phyloP scores from a whole-genome alignment of 345 rosid species.

The Populus tremula region DNA sequence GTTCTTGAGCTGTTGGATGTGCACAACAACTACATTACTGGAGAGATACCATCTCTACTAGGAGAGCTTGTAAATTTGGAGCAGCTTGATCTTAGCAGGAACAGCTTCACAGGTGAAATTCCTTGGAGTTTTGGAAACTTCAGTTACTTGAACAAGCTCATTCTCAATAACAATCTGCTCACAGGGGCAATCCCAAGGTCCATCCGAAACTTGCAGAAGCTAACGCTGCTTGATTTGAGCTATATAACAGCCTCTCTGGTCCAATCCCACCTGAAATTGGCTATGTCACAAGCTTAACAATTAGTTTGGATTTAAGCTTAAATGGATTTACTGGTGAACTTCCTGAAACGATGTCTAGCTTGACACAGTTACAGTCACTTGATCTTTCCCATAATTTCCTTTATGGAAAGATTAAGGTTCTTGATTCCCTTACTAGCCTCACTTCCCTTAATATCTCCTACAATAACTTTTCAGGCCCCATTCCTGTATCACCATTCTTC shows the following conservation, averaged over 20 bases:
- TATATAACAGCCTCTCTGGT: slow-evolving; percentile 67
- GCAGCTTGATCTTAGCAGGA: slow-evolving; percentile 93
- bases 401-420: slow-evolving; percentile 60
- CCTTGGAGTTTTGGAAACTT: slow-evolving; percentile 81
- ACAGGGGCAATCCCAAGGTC: slow-evolving; percentile 71
- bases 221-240: slow-evolving; percentile 85
- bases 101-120: slow-evolving; percentile 71
- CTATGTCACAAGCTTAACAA: slow-evolving; percentile 69
- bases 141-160: slow-evolving; percentile 90
- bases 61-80: slow-evolving; percentile 93
- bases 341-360: slow-evolving; percentile 57
- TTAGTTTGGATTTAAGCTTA: slow-evolving; percentile 73
- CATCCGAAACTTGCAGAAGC: slow-evolving; percentile 56
- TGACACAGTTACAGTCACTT: slow-evolving; percentile 84
- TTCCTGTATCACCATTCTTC: slow-evolving; percentile 85
- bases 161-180: slow-evolving; percentile 78
- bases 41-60: slow-evolving; percentile 69
- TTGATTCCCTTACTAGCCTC: slow-evolving; percentile 83
- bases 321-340: slow-evolving; percentile 65
- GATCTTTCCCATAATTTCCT: slow-evolving; percentile 77
- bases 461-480: slow-evolving; percentile 90
- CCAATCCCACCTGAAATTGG: slow-evolving; percentile 77
- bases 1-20: slow-evolving; percentile 87
- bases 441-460: slow-evolving; percentile 80
- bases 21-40: slow-evolving; percentile 78